Evolutionary conservation across 441 rosid genomes (phyloP).

Genomic region (Eruca vesicaria): DNA sequence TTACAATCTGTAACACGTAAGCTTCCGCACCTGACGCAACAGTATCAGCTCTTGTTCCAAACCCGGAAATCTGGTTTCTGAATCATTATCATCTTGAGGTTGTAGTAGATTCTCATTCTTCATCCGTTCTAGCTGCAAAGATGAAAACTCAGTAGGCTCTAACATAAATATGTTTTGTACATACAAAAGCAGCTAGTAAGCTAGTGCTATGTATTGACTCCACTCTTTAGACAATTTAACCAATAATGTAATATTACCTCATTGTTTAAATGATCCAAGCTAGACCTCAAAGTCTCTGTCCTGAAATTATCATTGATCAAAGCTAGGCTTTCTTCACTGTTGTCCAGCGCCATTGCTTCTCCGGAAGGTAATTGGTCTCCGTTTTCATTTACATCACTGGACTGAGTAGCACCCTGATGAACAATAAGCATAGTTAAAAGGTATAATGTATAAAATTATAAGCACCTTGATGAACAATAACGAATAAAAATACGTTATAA

Average conservation of each 20-base stretch:
- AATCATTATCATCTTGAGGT: slow-evolving; percentile 49
- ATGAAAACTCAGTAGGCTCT: background rate
- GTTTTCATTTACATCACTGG: slow-evolving; percentile 44
- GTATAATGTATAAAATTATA: background rate
- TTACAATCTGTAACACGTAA: slow-evolving; percentile 5
- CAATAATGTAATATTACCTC: slow-evolving; percentile 52
- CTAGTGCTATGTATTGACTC: background rate
- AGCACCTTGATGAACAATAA: slow-evolving; percentile 54
- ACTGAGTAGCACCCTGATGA: slow-evolving; percentile 50
- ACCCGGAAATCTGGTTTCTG: slow-evolving; percentile 58
- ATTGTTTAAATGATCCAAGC: slow-evolving; percentile 85
- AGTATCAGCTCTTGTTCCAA: slow-evolving; percentile 66
- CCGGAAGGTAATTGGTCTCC: slow-evolving; percentile 4
- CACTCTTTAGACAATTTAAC: background rate
- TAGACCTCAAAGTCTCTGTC: slow-evolving; percentile 69
- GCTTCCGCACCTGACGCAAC: slow-evolving; percentile 62
- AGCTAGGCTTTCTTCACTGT: slow-evolving; percentile 53
- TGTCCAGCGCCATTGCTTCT: slow-evolving; percentile 39
- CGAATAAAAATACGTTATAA: slow-evolving; percentile 4
- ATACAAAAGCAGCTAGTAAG: slow-evolving; percentile 1
- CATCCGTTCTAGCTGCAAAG: slow-evolving; percentile 85
- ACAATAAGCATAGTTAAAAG: slow-evolving; percentile 9
- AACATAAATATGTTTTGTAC: background rate
- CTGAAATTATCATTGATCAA: slow-evolving; percentile 58
- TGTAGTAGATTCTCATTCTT: slow-evolving; percentile 80